Percentiles rank a stretch among this genome's conserved stretches.
Evolutionary conservation across 345 rosid species (phyloP).

Genomic region (Boechera stricta): DNA sequence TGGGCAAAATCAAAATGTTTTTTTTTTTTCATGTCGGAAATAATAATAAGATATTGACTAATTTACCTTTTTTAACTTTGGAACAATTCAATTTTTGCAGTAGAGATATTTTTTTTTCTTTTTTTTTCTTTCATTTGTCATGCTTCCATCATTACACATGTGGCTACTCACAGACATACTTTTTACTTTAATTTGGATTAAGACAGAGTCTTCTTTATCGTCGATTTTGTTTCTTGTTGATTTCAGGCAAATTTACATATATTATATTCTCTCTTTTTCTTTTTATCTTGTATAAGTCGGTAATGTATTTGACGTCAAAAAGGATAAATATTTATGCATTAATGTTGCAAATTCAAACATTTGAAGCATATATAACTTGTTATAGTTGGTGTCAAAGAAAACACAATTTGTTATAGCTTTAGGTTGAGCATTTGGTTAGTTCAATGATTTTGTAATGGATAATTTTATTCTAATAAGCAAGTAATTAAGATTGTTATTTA

Average conservation of each 20-base stretch:
- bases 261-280: background rate
- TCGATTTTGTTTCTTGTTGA: constrained; percentile 39
- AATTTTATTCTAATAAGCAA: too few relatives aligned
- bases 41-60: constrained; percentile 1
- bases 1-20: background rate
- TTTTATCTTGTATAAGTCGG: constrained; percentile 8
- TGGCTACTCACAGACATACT: constrained; percentile 47
- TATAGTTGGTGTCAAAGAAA: background rate
- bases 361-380: background rate
- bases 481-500: too few relatives aligned
- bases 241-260: constrained; percentile 24
- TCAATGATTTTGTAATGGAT: too few relatives aligned
- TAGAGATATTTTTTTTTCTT: background rate
- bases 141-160: constrained; percentile 49
- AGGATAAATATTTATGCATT: background rate
- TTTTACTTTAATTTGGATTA: constrained; percentile 46
- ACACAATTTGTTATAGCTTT: too few relatives aligned
- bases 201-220: constrained; percentile 36
- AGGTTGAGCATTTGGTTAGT: background rate
- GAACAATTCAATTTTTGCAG: constrained; percentile 9
- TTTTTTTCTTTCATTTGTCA: constrained; percentile 6
- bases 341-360: background rate
- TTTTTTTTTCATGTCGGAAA: constrained; percentile 6
- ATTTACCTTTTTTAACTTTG: constrained; percentile 27
- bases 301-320: constrained; percentile 10